A percentile compares a stretch with the other conserved stretches of the same genome.
phyloP scores from a whole-genome alignment of 495 filamentous ascomycete genomes.

The Penicillium simplicissimum region DNA sequence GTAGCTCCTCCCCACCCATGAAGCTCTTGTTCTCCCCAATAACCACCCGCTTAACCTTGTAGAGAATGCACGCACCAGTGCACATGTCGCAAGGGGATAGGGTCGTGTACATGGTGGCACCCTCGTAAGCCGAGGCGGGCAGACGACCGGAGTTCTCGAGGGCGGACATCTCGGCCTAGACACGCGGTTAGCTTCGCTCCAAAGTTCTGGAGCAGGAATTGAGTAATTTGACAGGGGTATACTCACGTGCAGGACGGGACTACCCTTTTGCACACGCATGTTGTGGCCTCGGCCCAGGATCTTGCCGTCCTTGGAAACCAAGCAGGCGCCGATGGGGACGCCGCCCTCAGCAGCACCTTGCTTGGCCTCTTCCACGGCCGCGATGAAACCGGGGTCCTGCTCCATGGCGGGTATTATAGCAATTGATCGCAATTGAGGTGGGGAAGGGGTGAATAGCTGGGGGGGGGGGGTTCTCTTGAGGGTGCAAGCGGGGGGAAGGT shows the following conservation, averaged over 20 bases:
- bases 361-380: conserved; percentile 77
- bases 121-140: conserved; percentile 67
- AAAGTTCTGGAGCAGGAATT: background rate
- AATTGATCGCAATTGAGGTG: conserved; percentile 1
- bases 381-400: conserved; percentile 50
- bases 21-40: conserved; percentile 85
- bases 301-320: conserved; percentile 68
- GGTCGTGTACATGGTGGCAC: conserved; percentile 84
- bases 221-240: background rate
- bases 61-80: conserved; percentile 79
- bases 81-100: conserved; percentile 90
- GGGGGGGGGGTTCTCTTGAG: background rate
- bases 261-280: conserved; percentile 75
- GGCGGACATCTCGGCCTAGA: conserved; percentile 76
- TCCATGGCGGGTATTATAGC: conserved; percentile 35
- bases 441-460: background rate
- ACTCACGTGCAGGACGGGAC: conserved; percentile 73
- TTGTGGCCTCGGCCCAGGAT: conserved; percentile 82
- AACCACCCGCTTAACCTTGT: conserved; percentile 77
- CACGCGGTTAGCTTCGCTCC: background rate
- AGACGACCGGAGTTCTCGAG: conserved; percentile 78
- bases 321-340: conserved; percentile 77
- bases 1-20: conserved; percentile 72
- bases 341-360: conserved; percentile 71
- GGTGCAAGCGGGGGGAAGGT: background rate